Conservation (phyloP, 306 rosid genomes). For the Cucurbita moschata region DNA sequence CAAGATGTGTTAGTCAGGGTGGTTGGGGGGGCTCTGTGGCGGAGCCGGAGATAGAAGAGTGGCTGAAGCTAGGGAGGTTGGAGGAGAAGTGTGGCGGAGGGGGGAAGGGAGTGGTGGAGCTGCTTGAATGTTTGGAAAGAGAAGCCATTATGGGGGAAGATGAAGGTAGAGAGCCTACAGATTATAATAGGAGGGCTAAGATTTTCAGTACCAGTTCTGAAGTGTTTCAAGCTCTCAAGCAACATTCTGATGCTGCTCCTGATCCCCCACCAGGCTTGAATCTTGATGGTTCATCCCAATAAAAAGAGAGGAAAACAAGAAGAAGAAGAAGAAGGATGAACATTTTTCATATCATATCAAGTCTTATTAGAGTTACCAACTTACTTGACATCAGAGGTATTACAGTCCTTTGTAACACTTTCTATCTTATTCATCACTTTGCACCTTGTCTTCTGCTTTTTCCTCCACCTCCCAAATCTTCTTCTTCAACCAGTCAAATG, state of each 20-base stretch:
- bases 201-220: conserved; percentile 48
- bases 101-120: conserved; percentile 32
- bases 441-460: conserved; percentile 42
- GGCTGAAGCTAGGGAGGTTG: conserved; percentile 15
- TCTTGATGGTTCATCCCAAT: neutral
- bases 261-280: neutral
- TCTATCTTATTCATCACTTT: neutral
- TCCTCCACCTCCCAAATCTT: conserved; percentile 31
- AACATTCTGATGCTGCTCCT: conserved; percentile 3
- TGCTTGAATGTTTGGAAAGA: conserved; percentile 58
- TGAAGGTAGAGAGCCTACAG: conserved; percentile 50
- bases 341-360: neutral
- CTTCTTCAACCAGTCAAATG: conserved; percentile 66
- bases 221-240: conserved; percentile 64
- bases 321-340: neutral
- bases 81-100: conserved; percentile 43
- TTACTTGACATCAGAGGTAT: neutral
- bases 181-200: conserved; percentile 65
- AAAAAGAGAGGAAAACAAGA: no score
- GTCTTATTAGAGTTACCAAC: neutral
- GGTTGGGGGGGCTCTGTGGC: conserved; percentile 1
- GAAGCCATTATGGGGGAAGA: conserved; percentile 91
- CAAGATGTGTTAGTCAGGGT: neutral
- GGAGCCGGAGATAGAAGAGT: conserved; percentile 26
- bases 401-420: neutral